phyloP scores from a whole-genome alignment of 1,284 basidiomycete genomes.

The Microbotryum scabiosae region DNA sequence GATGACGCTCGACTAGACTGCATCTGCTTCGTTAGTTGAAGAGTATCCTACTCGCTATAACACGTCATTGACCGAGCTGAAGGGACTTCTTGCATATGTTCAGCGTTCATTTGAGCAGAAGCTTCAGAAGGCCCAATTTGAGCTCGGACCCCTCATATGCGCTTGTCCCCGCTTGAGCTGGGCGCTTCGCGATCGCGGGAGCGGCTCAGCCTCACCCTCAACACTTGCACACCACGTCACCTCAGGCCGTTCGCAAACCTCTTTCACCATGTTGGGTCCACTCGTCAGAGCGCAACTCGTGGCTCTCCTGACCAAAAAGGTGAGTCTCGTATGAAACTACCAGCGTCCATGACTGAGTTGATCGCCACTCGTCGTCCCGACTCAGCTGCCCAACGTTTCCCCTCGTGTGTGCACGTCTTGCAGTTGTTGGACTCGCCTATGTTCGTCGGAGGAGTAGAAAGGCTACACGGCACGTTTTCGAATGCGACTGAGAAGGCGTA shows the following conservation, averaged over 20 bases:
- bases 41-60: too few relatives aligned
- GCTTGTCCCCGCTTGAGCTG: too few relatives aligned
- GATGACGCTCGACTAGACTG: too few relatives aligned
- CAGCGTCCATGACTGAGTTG: too few relatives aligned
- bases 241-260: not conserved
- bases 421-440: conserved; percentile 10
- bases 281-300: conserved; percentile 20
- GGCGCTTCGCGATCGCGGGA: too few relatives aligned
- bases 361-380: not conserved
- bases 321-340: not conserved
- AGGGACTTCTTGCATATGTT: too few relatives aligned
- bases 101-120: too few relatives aligned
- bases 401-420: not conserved
- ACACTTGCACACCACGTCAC: not conserved
- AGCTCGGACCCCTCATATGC: too few relatives aligned
- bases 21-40: too few relatives aligned
- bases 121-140: too few relatives aligned
- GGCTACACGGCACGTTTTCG: conserved; percentile 6
- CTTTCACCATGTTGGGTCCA: conserved; percentile 16
- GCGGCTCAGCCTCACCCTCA: too few relatives aligned
- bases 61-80: too few relatives aligned
- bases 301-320: conserved; percentile 22
- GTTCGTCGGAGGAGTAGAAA: conserved; percentile 7
- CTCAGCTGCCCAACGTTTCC: not conserved
- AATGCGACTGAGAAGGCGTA: conserved; percentile 12